Conservation (phyloP, 179 eudicot genomes). For the Spergularia azorica region DNA sequence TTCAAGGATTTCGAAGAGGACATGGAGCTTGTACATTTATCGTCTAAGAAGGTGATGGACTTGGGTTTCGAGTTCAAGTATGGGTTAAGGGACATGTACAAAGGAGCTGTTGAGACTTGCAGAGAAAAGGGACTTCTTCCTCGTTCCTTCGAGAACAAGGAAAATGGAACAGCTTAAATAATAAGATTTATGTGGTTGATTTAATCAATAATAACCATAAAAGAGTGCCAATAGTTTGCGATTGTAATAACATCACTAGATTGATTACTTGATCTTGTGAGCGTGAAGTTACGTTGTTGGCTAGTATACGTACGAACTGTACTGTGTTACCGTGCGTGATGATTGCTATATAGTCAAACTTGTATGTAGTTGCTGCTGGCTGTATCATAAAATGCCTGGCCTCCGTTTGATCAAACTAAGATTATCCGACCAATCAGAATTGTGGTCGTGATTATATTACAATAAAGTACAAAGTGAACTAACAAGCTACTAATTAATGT, state of each 20-base stretch:
- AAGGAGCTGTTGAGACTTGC: slow-evolving; percentile 74
- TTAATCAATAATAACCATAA: not conserved
- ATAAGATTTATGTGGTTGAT: not conserved
- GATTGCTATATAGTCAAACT: too few species aligned
- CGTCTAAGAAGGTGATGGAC: slow-evolving; percentile 62
- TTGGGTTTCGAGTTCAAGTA: slow-evolving; percentile 75
- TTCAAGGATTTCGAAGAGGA: slow-evolving; percentile 63
- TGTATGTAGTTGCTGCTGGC: too few species aligned
- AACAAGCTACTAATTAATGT: too few species aligned
- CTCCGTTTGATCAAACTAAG: too few species aligned
- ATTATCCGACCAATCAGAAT: too few species aligned
- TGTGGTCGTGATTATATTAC: too few species aligned
- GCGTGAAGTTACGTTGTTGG: not conserved
- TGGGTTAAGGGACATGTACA: slow-evolving; percentile 78
- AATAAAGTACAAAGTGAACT: too few species aligned
- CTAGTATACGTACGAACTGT: too few species aligned
- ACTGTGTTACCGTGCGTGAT: too few species aligned
- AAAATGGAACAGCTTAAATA: slow-evolving; percentile 6
- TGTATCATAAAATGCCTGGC: too few species aligned
- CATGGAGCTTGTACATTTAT: slow-evolving; percentile 50
- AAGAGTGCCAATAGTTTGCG: too few species aligned
- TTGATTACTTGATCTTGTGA: not conserved
- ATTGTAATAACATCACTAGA: too few species aligned
- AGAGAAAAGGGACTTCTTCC: slow-evolving; percentile 79
- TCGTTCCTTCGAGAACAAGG: slow-evolving; percentile 28